Conservation (phyloP, 129 eudicot genomes). For the Saposhnikovia divaricata region DNA sequence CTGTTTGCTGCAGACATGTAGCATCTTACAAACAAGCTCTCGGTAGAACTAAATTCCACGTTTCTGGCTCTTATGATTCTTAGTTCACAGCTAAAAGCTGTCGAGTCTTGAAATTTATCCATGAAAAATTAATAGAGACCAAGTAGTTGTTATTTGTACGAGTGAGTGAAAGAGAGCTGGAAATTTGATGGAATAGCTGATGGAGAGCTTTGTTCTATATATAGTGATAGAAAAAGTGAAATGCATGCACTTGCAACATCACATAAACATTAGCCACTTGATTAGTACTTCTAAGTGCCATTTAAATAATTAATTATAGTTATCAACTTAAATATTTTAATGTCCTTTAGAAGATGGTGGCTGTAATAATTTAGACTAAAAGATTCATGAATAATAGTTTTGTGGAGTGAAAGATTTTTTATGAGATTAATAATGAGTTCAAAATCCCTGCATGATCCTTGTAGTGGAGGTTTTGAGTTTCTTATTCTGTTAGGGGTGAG, state of each 20-base stretch:
- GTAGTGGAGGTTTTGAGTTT: background rate
- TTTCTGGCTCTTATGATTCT: constrained; percentile 56
- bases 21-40: constrained; percentile 53
- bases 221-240: background rate
- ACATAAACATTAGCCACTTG: background rate
- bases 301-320: background rate
- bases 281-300: background rate
- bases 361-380: background rate
- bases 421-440: background rate
- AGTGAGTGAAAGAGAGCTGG: background rate
- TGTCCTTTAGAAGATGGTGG: background rate
- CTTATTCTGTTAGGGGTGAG: too few species aligned
- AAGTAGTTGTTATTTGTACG: background rate
- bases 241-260: background rate
- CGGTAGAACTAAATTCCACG: constrained; percentile 19
- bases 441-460: background rate
- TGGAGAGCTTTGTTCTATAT: background rate
- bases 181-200: background rate
- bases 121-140: constrained; percentile 1
- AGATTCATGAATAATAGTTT: background rate
- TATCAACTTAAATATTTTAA: background rate
- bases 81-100: constrained; percentile 41
- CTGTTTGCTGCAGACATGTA: constrained; percentile 51
- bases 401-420: background rate
- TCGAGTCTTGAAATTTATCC: constrained; percentile 22